Evolutionary conservation across 257 asterid genomes (phyloP).

Genomic region (Solanum chmielewskii): DNA sequence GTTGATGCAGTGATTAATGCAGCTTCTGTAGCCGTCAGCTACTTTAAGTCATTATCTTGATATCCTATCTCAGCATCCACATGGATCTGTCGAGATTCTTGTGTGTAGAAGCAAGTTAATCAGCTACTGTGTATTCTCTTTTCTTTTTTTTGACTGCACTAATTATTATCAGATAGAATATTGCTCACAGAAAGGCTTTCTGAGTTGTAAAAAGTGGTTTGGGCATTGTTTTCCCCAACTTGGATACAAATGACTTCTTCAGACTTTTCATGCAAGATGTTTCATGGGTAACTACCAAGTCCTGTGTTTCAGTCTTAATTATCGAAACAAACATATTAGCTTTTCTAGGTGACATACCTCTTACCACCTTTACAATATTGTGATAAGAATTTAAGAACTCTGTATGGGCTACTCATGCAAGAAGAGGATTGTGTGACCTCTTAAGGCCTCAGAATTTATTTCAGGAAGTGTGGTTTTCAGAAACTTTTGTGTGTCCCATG

Average conservation of each 20-base stretch:
- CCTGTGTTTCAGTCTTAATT: neutral
- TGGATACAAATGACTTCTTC: neutral
- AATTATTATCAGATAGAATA: neutral
- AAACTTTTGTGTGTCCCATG: neutral
- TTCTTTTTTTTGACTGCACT: neutral
- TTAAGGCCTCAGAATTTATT: neutral
- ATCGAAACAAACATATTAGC: neutral
- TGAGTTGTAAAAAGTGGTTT: neutral
- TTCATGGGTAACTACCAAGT: neutral
- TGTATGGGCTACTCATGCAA: neutral
- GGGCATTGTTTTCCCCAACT: neutral
- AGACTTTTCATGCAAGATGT: neutral
- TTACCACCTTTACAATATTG: neutral
- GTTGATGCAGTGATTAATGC: neutral
- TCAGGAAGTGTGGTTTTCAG: neutral
- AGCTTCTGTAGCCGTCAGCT: neutral
- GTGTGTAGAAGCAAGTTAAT: neutral
- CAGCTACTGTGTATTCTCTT: neutral
- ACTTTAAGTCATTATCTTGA: neutral
- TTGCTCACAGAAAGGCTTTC: neutral
- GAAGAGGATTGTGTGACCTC: neutral
- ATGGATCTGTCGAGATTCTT: neutral
- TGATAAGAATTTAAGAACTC: neutral
- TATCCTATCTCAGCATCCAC: neutral
- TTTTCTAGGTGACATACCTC: neutral